A percentile compares a stretch with the other conserved stretches of the same genome.
These are phyloP conservation scores for Saururus chinensis DNA, from an alignment of 164 flowering plant genomes.

Conservation along the genomic window DNA sequence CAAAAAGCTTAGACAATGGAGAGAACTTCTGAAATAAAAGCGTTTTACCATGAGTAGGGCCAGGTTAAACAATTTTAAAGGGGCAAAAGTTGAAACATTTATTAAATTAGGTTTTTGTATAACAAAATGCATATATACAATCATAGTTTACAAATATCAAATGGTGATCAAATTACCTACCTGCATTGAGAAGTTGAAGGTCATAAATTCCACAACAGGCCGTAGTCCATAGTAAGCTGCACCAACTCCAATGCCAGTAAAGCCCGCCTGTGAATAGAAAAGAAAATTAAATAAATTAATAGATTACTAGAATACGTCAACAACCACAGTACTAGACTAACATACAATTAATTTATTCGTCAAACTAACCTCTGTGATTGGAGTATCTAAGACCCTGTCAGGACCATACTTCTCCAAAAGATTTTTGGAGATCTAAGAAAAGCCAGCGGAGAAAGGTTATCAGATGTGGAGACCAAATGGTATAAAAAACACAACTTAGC, in stretches of 20 bases:
- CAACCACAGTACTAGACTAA: background rate
- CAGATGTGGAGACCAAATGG: background rate
- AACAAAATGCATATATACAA: too few relatives aligned
- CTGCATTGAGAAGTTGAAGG: conserved; percentile 99
- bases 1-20: too few relatives aligned
- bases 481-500: background rate
- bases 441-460: background rate
- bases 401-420: conserved; percentile 93
- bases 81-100: too few relatives aligned
- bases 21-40: too few relatives aligned
- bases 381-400: conserved; percentile 89
- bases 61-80: too few relatives aligned
- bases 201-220: conserved; percentile 95
- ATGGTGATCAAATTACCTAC: conserved; percentile 16
- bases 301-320: too few relatives aligned
- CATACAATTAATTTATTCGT: background rate
- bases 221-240: conserved; percentile 82
- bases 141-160: too few relatives aligned
- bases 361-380: conserved; percentile 80
- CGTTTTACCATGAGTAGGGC: too few relatives aligned
- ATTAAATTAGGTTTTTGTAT: too few relatives aligned
- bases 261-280: conserved; percentile 62
- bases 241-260: conserved; percentile 95
- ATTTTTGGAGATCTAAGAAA: conserved; percentile 64
- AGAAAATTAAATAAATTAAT: too few relatives aligned